These are phyloP conservation scores for Arthrobotrys megalospora DNA, from an alignment of 2,329 filamentous ascomycete species.

Conservation along the genomic window DNA sequence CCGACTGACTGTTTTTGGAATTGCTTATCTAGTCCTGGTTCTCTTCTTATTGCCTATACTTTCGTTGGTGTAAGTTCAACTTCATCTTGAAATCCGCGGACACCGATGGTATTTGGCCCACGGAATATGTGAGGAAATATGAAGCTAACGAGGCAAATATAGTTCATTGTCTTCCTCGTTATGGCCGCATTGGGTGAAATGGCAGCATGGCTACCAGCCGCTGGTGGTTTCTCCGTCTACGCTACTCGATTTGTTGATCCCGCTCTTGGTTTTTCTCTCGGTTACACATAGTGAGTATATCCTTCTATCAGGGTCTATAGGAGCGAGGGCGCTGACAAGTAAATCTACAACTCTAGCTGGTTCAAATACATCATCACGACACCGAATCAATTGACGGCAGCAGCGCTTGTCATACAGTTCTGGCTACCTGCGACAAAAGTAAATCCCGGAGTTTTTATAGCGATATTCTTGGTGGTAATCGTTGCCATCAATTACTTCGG, in stretches of 20 bases:
- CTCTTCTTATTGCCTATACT: constrained; percentile 68
- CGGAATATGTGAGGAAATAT: neutral
- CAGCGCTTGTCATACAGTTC: constrained; percentile 82
- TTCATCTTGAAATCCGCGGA: neutral
- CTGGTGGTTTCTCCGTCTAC: constrained; percentile 83
- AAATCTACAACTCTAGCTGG: constrained; percentile 69
- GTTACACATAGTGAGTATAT: constrained; percentile 65
- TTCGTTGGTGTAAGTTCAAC: constrained; percentile 66
- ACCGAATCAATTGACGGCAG: constrained; percentile 86
- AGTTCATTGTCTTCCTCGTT: constrained; percentile 58
- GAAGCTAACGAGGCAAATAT: constrained; percentile 30
- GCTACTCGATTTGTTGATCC: constrained; percentile 82
- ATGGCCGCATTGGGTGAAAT: constrained; percentile 72
- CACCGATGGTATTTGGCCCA: neutral
- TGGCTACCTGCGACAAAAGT: constrained; percentile 78
- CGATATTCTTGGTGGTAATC: constrained; percentile 77
- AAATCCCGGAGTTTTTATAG: constrained; percentile 85
- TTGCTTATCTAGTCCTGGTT: constrained; percentile 64
- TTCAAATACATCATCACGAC: constrained; percentile 87
- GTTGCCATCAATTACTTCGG: constrained; percentile 79
- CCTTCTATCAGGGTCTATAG: neutral
- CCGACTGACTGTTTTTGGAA: constrained; percentile 47
- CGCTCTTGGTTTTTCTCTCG: constrained; percentile 81
- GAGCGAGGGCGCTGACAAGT: constrained; percentile 14
- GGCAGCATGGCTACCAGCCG: constrained; percentile 82